Evolutionary conservation across 2,329 filamentous ascomycete genomes (phyloP), one percentile per base, ranked within the genome.

Genomic region (Fusarium sp.): DNA sequence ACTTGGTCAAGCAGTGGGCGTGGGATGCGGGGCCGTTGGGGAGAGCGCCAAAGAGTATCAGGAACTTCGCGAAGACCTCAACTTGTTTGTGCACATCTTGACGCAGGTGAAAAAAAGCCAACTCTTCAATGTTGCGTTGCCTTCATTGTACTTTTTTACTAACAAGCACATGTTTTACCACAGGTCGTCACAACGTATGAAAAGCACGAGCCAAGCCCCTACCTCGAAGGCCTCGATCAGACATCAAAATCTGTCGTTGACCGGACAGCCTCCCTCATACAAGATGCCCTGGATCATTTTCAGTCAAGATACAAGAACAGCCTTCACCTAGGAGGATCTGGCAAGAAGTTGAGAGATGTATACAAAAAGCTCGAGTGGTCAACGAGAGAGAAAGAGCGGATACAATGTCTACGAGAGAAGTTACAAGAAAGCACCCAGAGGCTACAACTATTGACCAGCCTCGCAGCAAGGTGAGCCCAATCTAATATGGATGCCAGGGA

Each of bases 11-110:
- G 49, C 49, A 4, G 49, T 53, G 1, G 49, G 49, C 1, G 29
- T 53, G 1, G 49, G 49, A 1, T 29, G 46, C 27, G 29, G 29
- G 2, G 49, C 4, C 1, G 29, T 6, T n/a, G 49, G 49, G 0
- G 29, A 53, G 29, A 53, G 49, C 29, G 4, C 11, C 16, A 53
- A n/a, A 10, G 49, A 33, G 29, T 53, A 53, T 10, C 49, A 23
- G 27, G 10, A 53, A 34, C 27, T 53, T 23, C 7, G 16, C 4
- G 0, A 20, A 0, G 49, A 34, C 29, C 49, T 53, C 6, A 0
- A 2, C 2, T 6, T 34, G 0, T 33, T 53, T 53, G 49, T n/a
- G 16, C 18, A 16, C 29, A 53, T 33, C 2, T 53, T 53, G 49
- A 53, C 3, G 11, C 16, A 34, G 27, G 49, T 10, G 46, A 20